Base-by-base conservation (phyloP, 1,284 basidiomycete species). In the Chalciporus sp. region DNA sequence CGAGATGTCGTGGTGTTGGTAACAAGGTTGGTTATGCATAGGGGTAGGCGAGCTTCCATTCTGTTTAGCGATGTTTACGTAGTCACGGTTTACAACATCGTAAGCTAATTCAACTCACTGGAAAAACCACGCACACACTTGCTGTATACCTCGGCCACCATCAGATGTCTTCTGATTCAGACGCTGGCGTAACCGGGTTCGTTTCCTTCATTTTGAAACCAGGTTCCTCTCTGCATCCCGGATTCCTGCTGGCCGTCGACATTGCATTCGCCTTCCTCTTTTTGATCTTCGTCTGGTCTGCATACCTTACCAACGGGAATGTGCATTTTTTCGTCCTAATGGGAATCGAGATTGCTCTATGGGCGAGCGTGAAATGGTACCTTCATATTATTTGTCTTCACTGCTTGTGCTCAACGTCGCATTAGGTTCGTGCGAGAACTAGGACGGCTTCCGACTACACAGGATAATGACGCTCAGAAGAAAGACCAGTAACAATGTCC, bases 331-430 rank as follows among this genome's bases (percentile, higher is more conserved):
- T 88, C 28, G 74, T 74, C 23, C 73, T 92, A 17, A 85, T 87
- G 56, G 71, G 61, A 3, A 84, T 92, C 51, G 84, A 86, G 61
- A 63, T 84, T 27, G 79, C 75, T 39, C 72, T 92, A 39, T 92
- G 88, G 89, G 84, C 74, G 29, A 90, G 86, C 61, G 77, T 91
- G 1, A 92, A 92, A 73, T 92, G 89, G 89, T 88, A 64, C 47
- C 78, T 65, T 12, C 50, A 43, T 50, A 26, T 42, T 1, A 26
- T 41, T 47, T 43, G 33, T 41, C 23, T 11, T 48, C 14, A 16
- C 29, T 10, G 16, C 35, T 45, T n/a, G 11, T 54, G 19, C 46
- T 51, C 31, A 54, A 45, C 39, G 23, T 55, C 6, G 58, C 49
- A 56, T 61, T 59, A 84, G 82, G 83, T 80, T 83, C 57, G 76